Conservation (phyloP, 108 stramenopile species). For the Chaetoceros tenuissimus region DNA sequence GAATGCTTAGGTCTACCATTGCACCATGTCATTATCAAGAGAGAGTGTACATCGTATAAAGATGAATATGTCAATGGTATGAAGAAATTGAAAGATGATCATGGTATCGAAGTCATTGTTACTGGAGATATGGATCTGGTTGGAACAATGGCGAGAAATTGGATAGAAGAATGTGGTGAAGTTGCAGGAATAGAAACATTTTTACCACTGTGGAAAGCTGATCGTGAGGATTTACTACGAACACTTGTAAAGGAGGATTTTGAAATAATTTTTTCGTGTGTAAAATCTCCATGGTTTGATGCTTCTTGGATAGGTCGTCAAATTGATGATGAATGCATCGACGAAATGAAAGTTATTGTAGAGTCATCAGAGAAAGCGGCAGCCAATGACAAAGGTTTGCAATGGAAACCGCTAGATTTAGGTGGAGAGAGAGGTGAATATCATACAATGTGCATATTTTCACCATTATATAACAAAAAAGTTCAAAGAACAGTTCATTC, state of each 20-base stretch:
- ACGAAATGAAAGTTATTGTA: conserved; percentile 20
- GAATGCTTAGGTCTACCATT: conserved; percentile 22
- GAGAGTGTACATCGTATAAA: too few species aligned
- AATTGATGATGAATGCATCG: conserved; percentile 16
- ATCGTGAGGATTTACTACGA: conserved; percentile 16
- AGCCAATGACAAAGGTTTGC: background rate
- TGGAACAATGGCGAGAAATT: conserved; percentile 25
- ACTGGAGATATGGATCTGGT: conserved; percentile 48
- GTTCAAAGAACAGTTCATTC: too few species aligned
- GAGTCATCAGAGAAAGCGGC: background rate
- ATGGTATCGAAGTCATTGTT: conserved; percentile 20
- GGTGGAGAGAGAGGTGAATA: conserved; percentile 44
- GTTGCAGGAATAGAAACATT: conserved; percentile 14
- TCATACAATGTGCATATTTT: conserved; percentile 53
- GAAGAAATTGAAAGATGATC: conserved; percentile 11
- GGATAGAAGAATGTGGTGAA: conserved; percentile 23
- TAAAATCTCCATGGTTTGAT: conserved; percentile 37
- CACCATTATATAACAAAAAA: too few species aligned
- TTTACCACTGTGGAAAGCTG: conserved; percentile 27
- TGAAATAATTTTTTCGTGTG: conserved; percentile 30
- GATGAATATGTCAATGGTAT: conserved; percentile 28
- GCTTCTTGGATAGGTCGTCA: conserved; percentile 24
- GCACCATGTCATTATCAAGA: conserved; percentile 7
- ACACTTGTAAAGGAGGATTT: conserved; percentile 14
- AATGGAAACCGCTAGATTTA: conserved; percentile 18